Evolutionary conservation across 148 eudicot genomes (phyloP), one percentile per base, ranked within the genome.

Genomic region (Polygonum aviculare): DNA sequence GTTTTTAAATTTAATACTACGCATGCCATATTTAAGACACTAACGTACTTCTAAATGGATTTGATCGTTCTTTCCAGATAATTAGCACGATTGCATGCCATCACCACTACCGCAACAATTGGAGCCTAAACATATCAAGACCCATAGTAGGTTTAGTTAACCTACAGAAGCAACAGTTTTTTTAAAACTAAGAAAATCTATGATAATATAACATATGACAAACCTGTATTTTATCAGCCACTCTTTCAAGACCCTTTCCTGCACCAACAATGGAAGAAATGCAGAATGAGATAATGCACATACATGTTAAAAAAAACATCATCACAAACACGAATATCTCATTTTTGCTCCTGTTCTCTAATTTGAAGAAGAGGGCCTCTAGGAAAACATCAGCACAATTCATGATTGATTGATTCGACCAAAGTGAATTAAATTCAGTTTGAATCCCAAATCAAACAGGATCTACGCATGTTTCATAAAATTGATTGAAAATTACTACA

Each of bases 21-120:
- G 70, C 21, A 67, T 5, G 72, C 45, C 72, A 38, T 36, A 67
- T 67, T 35, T 67, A 15, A 67, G 45, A 36, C 45, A 35, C 45
- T 35, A 67, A 67, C 89, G 80, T 92, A 94, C 98, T 87, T 89
- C 69, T 92, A 79, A 77, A 95, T 89, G 31, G 98, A 92, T 72
- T 92, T 82, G 49, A 95, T 84, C 67, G 97, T 95, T 89, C 90
- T 86, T 80, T 92, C 97, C 75, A 95, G 86, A 78, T 94, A 94
- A 87, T 94, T 94, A 82, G 97, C 98, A 77, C 98, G 98, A 82
- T 88, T 94, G 81, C 97, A 95, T 60, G 98, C 97, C 98, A 95
- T 95, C 49, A 95, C 85, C 70, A 95, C 97, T 57, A 95, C 86
- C 40, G 97, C 98, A 77, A 96, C 97, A 83, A 95, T 90, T 35